These are phyloP conservation scores for Lyophyllum semitale DNA, from an alignment of 768 basidiomycete species.

Conservation along the genomic window DNA sequence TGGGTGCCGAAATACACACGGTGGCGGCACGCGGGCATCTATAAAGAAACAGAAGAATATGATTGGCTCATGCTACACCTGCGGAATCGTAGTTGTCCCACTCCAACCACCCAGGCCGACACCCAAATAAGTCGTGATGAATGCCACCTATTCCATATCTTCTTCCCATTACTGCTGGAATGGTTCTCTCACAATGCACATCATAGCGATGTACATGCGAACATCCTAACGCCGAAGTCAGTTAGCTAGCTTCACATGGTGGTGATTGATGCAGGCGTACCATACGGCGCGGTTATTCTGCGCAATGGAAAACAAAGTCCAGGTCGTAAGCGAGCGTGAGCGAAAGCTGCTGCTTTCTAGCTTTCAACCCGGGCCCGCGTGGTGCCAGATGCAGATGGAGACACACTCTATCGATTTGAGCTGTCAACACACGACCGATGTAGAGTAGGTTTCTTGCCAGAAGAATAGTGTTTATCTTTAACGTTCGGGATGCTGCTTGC, in stretches of 20 bases:
- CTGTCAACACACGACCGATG: not conserved
- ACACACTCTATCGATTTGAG: not conserved
- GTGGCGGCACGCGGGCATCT: not conserved
- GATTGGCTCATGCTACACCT: not conserved
- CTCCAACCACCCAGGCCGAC: no score
- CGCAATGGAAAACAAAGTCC: not conserved
- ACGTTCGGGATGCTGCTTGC: not conserved
- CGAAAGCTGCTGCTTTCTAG: not conserved
- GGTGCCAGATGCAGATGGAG: not conserved
- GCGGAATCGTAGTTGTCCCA: not conserved
- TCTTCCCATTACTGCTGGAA: no score
- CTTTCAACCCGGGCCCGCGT: not conserved
- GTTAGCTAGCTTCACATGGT: not conserved
- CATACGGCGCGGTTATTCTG: not conserved
- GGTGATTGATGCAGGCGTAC: not conserved
- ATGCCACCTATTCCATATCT: no score
- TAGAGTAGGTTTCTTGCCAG: not conserved
- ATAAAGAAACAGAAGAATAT: not conserved
- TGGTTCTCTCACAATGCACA: no score
- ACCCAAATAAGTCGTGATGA: no score
- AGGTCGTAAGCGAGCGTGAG: not conserved
- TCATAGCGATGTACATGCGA: no score
- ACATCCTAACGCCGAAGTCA: not conserved
- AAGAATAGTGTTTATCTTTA: not conserved
- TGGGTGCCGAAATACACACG: not conserved